Evolutionary conservation across 2,329 filamentous ascomycete species (phyloP).

Genomic region (Botrytis galanthina): DNA sequence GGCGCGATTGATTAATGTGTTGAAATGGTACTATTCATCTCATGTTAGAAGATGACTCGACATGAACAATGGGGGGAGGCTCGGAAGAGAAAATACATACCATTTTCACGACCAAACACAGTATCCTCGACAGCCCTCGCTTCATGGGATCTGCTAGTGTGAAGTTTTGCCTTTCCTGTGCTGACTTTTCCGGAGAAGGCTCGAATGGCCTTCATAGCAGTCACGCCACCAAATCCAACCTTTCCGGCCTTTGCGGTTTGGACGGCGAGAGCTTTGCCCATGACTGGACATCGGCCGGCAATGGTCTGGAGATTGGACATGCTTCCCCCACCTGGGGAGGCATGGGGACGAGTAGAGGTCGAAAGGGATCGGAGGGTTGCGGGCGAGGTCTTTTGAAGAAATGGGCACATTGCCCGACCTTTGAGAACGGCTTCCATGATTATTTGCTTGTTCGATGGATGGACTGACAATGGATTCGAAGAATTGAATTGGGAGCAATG

Average conservation of each 20-base stretch:
- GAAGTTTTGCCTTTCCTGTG: constrained; percentile 69
- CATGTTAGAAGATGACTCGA: neutral
- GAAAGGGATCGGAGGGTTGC: constrained; percentile 88
- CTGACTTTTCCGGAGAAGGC: constrained; percentile 51
- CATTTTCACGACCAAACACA: constrained; percentile 49
- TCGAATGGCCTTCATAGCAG: constrained; percentile 50
- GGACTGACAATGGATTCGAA: neutral
- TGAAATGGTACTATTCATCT: constrained; percentile 39
- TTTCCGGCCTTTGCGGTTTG: constrained; percentile 62
- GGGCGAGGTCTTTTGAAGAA: constrained; percentile 91
- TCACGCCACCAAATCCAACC: constrained; percentile 42
- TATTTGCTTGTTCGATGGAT: constrained; percentile 1
- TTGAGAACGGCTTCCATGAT: constrained; percentile 21
- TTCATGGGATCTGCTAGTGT: constrained; percentile 75
- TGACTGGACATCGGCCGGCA: constrained; percentile 93
- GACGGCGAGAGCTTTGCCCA: constrained; percentile 94
- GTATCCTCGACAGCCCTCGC: constrained; percentile 71
- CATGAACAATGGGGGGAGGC: neutral
- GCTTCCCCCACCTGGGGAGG: constrained; percentile 79
- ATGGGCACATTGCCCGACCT: constrained; percentile 75
- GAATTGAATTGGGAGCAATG: neutral
- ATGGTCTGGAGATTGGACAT: constrained; percentile 97
- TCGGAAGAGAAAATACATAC: constrained; percentile 41
- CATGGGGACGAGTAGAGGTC: constrained; percentile 53
- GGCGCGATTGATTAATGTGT: constrained; percentile 27